Evolutionary conservation across 768 basidiomycete species (phyloP).

Genomic region (Tylopilus balloui): DNA sequence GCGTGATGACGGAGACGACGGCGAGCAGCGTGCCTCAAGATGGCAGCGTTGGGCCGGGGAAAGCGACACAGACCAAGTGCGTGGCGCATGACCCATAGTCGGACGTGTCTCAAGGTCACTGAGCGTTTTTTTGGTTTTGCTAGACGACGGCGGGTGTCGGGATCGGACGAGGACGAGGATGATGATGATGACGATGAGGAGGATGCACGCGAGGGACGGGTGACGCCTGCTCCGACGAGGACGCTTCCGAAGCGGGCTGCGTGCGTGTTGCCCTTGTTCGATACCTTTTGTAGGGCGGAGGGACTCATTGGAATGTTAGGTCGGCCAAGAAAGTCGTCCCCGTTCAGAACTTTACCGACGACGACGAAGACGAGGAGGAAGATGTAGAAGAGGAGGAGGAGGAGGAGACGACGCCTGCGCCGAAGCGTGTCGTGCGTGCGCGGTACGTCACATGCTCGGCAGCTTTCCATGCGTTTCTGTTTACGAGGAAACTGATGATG

Average conservation of each 20-base stretch:
- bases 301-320: conserved; percentile 20
- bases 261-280: conserved; percentile 18
- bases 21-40: conserved; percentile 39
- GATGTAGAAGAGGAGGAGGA: conserved; percentile 35
- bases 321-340: conserved; percentile 36
- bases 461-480: no score
- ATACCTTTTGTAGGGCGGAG: neutral
- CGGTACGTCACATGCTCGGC: conserved; percentile 11
- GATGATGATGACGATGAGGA: conserved; percentile 43
- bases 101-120: no score
- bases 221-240: conserved; percentile 41
- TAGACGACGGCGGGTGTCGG: conserved; percentile 56
- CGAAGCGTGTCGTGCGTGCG: conserved; percentile 6
- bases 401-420: conserved; percentile 37
- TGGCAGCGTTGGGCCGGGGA: conserved; percentile 30
- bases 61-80: conserved; percentile 7
- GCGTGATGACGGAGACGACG: conserved; percentile 44
- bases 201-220: conserved; percentile 26
- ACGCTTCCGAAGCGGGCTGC: conserved; percentile 54
- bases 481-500: neutral
- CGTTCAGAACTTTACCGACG: conserved; percentile 26
- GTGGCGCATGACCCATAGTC: no score
- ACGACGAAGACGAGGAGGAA: conserved; percentile 26
- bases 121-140: neutral
- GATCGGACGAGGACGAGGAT: conserved; percentile 33